Percentiles rank a stretch among this genome's conserved stretches.
Conservation (phyloP, 2,329 filamentous ascomycete species). For the Lizonia empirigonia region DNA sequence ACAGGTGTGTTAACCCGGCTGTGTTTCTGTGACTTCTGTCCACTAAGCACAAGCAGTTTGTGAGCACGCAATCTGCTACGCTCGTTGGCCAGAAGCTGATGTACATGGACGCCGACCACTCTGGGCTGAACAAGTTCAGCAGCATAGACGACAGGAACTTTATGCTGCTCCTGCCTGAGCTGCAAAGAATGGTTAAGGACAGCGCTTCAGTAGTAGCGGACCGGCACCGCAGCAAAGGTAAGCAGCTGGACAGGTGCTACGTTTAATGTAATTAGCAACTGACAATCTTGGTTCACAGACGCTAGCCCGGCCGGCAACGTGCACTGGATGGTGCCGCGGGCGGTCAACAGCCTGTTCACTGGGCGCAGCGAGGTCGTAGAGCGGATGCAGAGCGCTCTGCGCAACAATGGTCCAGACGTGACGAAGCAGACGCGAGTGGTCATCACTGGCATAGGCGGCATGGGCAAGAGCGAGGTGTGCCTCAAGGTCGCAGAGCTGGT, state of each 20-base stretch:
- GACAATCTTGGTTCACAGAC: background rate
- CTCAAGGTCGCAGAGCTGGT: no score
- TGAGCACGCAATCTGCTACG: background rate
- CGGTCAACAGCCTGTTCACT: no score
- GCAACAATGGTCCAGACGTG: background rate
- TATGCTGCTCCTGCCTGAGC: background rate
- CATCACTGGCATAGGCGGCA: no score
- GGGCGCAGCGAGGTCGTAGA: slow-evolving; percentile 24
- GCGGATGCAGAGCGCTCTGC: background rate
- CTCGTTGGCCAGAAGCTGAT: background rate
- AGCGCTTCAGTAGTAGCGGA: no score
- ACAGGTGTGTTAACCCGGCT: no score
- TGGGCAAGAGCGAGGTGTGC: no score
- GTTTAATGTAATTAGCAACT: no score
- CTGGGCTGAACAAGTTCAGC: no score
- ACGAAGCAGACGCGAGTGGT: slow-evolving; percentile 31
- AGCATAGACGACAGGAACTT: background rate
- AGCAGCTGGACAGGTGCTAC: no score
- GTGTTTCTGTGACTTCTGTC: no score
- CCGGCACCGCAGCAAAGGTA: no score
- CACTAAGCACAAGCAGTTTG: background rate
- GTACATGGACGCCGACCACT: background rate
- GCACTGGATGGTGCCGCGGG: slow-evolving; percentile 28
- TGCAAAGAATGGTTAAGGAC: background rate
- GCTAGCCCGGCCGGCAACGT: slow-evolving; percentile 10